These are phyloP conservation scores for Waltiozyma sp. DNA, from an alignment of 1,139 yeast genomes.

Conservation along the genomic window DNA sequence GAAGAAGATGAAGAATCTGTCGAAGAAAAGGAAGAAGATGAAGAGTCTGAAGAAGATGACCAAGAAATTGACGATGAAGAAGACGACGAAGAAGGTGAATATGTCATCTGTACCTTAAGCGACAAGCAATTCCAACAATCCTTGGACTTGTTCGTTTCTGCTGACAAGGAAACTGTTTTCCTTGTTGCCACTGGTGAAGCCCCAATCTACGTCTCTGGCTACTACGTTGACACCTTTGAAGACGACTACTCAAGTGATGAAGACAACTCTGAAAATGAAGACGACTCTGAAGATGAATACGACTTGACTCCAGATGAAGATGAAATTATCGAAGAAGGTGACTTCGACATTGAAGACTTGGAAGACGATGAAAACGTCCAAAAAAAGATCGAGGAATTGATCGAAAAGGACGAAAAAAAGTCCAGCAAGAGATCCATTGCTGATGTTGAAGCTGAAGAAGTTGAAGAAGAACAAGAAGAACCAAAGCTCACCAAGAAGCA, in stretches of 20 bases:
- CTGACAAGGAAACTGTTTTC: slow-evolving; percentile 78
- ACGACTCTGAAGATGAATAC: slow-evolving; percentile 59
- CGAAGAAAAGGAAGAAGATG: slow-evolving; percentile 24
- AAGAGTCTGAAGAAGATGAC: slow-evolving; percentile 16
- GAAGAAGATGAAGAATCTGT: slow-evolving; percentile 21
- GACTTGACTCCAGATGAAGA: slow-evolving; percentile 91
- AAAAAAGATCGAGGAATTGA: slow-evolving; percentile 32
- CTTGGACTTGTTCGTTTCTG: slow-evolving; percentile 78
- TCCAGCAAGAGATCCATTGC: not conserved
- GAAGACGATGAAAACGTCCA: slow-evolving; percentile 51
- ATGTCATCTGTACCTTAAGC: slow-evolving; percentile 78
- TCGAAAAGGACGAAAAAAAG: slow-evolving; percentile 30
- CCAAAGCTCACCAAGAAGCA: slow-evolving; percentile 9
- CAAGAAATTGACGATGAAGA: slow-evolving; percentile 35
- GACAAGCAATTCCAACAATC: slow-evolving; percentile 91
- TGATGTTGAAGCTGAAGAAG: slow-evolving; percentile 18
- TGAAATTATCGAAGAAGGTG: slow-evolving; percentile 44
- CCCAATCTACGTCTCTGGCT: slow-evolving; percentile 87
- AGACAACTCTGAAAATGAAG: slow-evolving; percentile 33
- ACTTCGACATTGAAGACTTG: slow-evolving; percentile 48
- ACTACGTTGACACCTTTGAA: slow-evolving; percentile 86
- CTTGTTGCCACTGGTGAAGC: slow-evolving; percentile 95
- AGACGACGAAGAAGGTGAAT: slow-evolving; percentile 62
- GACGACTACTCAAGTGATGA: slow-evolving; percentile 41
- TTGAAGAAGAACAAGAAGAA: slow-evolving; percentile 23